phyloP scores from a whole-genome alignment of 2,329 filamentous ascomycete species.

The Verticillium nonalfalfae region DNA sequence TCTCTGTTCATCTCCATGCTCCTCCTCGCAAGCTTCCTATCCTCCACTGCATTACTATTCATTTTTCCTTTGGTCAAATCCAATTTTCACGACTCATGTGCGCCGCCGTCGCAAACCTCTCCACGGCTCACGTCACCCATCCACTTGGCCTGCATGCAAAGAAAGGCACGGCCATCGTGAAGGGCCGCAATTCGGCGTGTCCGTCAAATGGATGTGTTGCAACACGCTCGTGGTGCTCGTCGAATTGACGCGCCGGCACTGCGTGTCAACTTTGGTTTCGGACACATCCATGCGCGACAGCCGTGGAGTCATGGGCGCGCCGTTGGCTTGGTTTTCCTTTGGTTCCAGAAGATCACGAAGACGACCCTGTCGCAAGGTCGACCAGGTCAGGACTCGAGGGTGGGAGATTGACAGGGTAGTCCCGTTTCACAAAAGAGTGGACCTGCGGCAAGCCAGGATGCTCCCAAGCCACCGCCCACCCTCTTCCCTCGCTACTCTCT shows the following conservation, averaged over 20 bases:
- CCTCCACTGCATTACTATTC: not conserved
- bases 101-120: not conserved
- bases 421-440: conserved; percentile 46
- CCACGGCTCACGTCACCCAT: not conserved
- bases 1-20: conserved; percentile 2
- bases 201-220: not conserved
- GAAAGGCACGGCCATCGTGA: not conserved
- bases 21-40: not conserved
- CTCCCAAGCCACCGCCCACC: not conserved
- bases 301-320: conserved; percentile 1
- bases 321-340: conserved; percentile 19
- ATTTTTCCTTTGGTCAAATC: not conserved
- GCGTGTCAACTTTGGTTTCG: not conserved
- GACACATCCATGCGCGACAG: not conserved
- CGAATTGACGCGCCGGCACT: not conserved
- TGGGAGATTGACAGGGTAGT: conserved; percentile 41
- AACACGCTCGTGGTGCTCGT: not conserved
- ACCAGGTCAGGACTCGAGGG: conserved; percentile 32
- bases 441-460: conserved; percentile 19
- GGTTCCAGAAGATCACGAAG: conserved; percentile 34
- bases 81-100: not conserved
- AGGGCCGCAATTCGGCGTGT: not conserved
- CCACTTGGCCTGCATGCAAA: not conserved
- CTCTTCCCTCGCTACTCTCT: not conserved
- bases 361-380: conserved; percentile 35